Base-by-base conservation (phyloP, 1,139 yeast genomes). In the Nadsonia commutata region DNA sequence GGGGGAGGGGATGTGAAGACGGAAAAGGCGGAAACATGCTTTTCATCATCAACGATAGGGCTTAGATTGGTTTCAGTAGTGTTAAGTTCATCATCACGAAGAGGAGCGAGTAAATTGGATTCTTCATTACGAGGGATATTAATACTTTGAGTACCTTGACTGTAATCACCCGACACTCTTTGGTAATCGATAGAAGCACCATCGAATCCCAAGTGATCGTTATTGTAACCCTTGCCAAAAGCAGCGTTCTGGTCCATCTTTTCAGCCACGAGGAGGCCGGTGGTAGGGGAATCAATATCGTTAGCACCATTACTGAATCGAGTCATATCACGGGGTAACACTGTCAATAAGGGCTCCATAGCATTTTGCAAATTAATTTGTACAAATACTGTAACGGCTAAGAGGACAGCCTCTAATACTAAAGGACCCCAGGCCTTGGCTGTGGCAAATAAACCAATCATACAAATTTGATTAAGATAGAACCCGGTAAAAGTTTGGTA, bases 401-500 rank as follows among this genome's bases (percentile, higher is more conserved):
- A 55, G 45, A 78, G 67, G 46, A 84, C 70, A 7, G 74, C 80
- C 61, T 82, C 85, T 44, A 90, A 65, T 16, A 74, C 88, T 51
- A 88, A 72, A 40, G 95, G 94, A 37, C 95, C 96, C 95, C 95
- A 88, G 46, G 94, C 83, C 69, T 85, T 84, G 50, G 94, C 93
- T 55, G 86, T 85, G 21, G 78, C 84, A 58, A 86, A 85, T 50
- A 90, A 68, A 45, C 94, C 96, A 51, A 88, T 64, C 56, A 90
- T 58, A 66, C 95, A 84, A 27, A 86, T 62, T 62, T 90, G 90
- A 18, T 93, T 94, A 51, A 90, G 63, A 60, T 90, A 90, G 40
- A 90, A 63, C 46, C 97, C 97, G 37, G 82, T 79, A 57, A 90
- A 77, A 0, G 90, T 78, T 64, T 90, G 95, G 63, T 79, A 80